Conservation (phyloP, 1,139 yeast species). For the Saccharomyces hybrid region DNA sequence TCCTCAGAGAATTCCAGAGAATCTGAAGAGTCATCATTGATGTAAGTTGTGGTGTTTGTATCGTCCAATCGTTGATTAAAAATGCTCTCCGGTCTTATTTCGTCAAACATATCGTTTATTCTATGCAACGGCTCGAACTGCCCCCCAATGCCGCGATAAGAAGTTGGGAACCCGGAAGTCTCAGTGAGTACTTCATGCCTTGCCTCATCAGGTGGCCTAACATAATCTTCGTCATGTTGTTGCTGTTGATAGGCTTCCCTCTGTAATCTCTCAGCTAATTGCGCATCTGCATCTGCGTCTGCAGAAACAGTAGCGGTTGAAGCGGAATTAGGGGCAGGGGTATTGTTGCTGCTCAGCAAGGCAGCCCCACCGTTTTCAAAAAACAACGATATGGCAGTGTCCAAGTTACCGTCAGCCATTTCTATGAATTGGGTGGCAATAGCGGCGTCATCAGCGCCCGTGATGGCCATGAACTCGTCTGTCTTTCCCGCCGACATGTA, state of each 20-base stretch:
- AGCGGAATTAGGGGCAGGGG: conserved; percentile 8
- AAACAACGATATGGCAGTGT: conserved; percentile 76
- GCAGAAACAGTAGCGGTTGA: conserved; percentile 11
- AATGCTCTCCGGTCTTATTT: conserved; percentile 37
- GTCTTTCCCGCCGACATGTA: conserved; percentile 46
- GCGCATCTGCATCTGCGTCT: conserved; percentile 43
- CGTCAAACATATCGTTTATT: conserved; percentile 37
- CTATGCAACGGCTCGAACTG: conserved; percentile 25
- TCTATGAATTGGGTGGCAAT: conserved; percentile 75
- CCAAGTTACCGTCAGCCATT: conserved; percentile 71
- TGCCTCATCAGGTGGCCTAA: conserved; percentile 73
- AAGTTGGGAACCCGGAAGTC: conserved; percentile 31
- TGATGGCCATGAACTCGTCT: conserved; percentile 75
- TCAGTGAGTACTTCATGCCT: conserved; percentile 72
- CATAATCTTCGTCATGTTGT: conserved; percentile 38
- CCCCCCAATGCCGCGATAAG: conserved; percentile 36
- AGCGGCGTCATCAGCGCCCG: conserved; percentile 62
- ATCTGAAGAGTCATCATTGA: conserved; percentile 17
- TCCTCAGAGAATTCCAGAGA: conserved; percentile 10
- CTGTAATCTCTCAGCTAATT: conserved; percentile 57
- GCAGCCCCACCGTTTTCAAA: conserved; percentile 59
- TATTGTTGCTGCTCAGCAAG: conserved; percentile 10
- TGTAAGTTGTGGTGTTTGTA: conserved; percentile 18
- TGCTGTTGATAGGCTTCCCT: conserved; percentile 50
- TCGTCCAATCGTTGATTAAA: conserved; percentile 42